phyloP scores from a whole-genome alignment of 148 eudicot species.

The Dysphania ambrosioides region DNA sequence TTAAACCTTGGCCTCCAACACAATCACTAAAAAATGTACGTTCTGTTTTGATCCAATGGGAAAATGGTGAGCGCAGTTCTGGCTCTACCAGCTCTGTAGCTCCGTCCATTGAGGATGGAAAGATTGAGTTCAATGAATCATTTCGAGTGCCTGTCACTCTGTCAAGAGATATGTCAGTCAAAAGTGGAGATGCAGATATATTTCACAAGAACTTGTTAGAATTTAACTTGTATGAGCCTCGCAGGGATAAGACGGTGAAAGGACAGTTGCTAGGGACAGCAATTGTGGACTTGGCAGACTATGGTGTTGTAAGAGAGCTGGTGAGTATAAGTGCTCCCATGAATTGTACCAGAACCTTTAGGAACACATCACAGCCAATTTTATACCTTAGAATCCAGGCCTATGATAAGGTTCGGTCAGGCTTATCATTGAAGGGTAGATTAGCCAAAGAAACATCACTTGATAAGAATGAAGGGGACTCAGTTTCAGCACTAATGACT shows the following conservation, averaged over 20 bases:
- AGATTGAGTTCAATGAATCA: conserved; percentile 75
- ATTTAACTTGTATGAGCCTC: conserved; percentile 81
- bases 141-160: conserved; percentile 55
- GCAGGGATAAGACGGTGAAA: conserved; percentile 69
- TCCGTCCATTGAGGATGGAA: conserved; percentile 68
- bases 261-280: conserved; percentile 82
- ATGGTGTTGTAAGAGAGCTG: conserved; percentile 52
- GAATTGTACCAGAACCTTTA: conserved; percentile 68
- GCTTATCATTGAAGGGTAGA: conserved; percentile 47
- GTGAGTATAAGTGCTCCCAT: conserved; percentile 46
- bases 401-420: conserved; percentile 46
- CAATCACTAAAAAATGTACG: conserved; percentile 68
- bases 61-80: conserved; percentile 57
- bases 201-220: conserved; percentile 72
- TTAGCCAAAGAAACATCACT: conserved; percentile 50
- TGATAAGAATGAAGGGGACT: conserved; percentile 51
- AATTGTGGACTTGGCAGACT: conserved; percentile 70
- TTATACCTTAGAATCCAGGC: conserved; percentile 59
- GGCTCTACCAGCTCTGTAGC: conserved; percentile 63
- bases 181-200: conserved; percentile 50
- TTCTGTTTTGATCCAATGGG: conserved; percentile 79
- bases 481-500: conserved; percentile 61
- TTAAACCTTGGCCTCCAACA: conserved; percentile 98
- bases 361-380: conserved; percentile 63
- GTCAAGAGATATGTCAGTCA: conserved; percentile 49